These are phyloP conservation scores for Dipteronia sinensis DNA, from an alignment of 345 rosid species.

Conservation along the genomic window DNA sequence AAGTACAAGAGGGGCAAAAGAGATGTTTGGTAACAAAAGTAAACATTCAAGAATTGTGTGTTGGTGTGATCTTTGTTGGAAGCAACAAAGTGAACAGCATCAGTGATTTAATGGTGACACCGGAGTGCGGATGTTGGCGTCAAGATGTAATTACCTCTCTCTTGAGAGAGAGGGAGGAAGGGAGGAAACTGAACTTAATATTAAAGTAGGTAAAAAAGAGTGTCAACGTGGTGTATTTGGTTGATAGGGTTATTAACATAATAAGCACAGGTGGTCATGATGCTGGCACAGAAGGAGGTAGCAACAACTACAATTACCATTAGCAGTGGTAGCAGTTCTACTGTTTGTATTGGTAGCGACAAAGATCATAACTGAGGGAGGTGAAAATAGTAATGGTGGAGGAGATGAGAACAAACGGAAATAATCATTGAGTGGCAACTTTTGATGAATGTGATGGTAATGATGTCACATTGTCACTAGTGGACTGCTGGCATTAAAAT, in stretches of 20 bases:
- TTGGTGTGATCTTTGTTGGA: not conserved
- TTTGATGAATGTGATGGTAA: not conserved
- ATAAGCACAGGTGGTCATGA: not conserved
- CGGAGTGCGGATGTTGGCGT: not conserved
- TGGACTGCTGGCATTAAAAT: not conserved
- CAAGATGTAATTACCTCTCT: not conserved
- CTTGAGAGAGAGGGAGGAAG: not conserved
- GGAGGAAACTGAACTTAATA: not conserved
- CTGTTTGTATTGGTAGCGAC: not conserved
- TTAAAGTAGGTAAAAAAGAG: not conserved
- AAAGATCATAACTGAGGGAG: not conserved
- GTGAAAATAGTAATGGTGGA: not conserved
- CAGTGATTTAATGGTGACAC: not conserved
- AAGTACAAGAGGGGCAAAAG: not conserved
- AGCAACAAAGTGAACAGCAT: not conserved
- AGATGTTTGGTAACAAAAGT: not conserved
- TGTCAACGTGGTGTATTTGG: not conserved
- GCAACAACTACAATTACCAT: not conserved
- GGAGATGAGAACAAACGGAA: not conserved
- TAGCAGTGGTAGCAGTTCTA: not conserved
- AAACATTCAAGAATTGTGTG: constrained; percentile 9
- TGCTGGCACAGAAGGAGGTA: not conserved
- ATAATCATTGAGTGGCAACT: not conserved
- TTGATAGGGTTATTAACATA: no score
- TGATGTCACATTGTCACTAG: constrained; percentile 8